Evolutionary conservation across 2,329 filamentous ascomycete genomes (phyloP).

Genomic region (Verticillium klebahnii): DNA sequence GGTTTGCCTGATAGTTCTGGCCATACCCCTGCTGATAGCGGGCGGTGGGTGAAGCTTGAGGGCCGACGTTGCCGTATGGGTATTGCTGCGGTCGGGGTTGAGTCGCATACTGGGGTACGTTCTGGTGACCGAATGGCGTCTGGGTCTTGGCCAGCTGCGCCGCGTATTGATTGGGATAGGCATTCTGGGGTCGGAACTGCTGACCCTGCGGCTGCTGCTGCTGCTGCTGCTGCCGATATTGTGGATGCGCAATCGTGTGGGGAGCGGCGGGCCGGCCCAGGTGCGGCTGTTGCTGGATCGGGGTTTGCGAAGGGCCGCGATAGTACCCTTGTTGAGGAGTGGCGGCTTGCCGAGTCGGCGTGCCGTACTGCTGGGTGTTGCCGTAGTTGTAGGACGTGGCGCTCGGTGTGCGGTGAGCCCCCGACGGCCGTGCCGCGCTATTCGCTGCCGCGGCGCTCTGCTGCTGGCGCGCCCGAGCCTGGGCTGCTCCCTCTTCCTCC

Average conservation of each 20-base stretch:
- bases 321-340: conserved; percentile 38
- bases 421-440: conserved; percentile 19
- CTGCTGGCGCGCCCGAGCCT: conserved; percentile 41
- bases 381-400: conserved; percentile 40
- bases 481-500: conserved; percentile 73
- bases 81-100: conserved; percentile 38
- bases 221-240: conserved; percentile 32
- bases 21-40: conserved; percentile 34
- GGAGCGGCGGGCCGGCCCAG: conserved; percentile 24
- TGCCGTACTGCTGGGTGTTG: conserved; percentile 39
- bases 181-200: conserved; percentile 45
- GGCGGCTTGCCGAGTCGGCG: conserved; percentile 39
- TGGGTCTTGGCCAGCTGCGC: conserved; percentile 48
- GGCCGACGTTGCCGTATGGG: conserved; percentile 26
- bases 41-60: conserved; percentile 35
- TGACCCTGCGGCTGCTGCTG: conserved; percentile 32
- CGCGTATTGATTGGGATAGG: conserved; percentile 40
- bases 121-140: conserved; percentile 46
- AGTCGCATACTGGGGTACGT: conserved; percentile 41
- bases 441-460: conserved; percentile 20
- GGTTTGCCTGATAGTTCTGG: conserved; percentile 30
- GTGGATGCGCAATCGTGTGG: conserved; percentile 23
- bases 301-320: conserved; percentile 32
- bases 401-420: conserved; percentile 32
- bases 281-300: conserved; percentile 31